A percentile compares a stretch with the other conserved stretches of the same genome.
phyloP scores from a whole-genome alignment of 2,329 filamentous ascomycete species.

The Monosporascus sp. region DNA sequence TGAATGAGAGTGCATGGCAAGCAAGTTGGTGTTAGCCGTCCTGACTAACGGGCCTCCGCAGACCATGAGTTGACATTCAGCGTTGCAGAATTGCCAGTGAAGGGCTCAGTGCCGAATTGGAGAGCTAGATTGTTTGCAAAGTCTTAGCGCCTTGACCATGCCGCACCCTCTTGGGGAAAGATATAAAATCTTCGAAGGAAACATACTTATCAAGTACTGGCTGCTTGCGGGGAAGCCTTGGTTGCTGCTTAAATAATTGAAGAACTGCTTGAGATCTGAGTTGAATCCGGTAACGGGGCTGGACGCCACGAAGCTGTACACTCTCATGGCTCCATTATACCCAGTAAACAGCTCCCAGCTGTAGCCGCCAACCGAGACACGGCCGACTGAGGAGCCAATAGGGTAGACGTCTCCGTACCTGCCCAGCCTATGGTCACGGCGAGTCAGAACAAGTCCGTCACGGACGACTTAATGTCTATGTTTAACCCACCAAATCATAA shows the following conservation, averaged over 20 bases:
- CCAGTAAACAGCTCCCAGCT: constrained; percentile 52
- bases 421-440: constrained; percentile 41
- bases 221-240: constrained; percentile 32
- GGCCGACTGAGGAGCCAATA: constrained; percentile 46
- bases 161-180: background rate
- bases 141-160: no score
- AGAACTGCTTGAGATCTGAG: constrained; percentile 49
- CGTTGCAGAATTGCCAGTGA: constrained; percentile 12
- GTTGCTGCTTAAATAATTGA: constrained; percentile 41
- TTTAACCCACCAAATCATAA: constrained; percentile 54
- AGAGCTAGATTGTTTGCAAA: constrained; percentile 10
- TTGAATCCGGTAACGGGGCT: constrained; percentile 42
- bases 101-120: constrained; percentile 20
- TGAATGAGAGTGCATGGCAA: no score
- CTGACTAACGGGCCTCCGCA: constrained; percentile 20
- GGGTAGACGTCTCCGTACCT: constrained; percentile 52
- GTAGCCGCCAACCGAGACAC: constrained; percentile 42
- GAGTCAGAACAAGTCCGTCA: constrained; percentile 2
- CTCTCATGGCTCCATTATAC: constrained; percentile 29
- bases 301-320: constrained; percentile 42
- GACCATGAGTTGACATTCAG: background rate
- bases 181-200: background rate
- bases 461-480: constrained; percentile 2
- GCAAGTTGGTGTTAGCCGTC: no score
- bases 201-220: constrained; percentile 21